A percentile compares a stretch with the other conserved stretches of the same genome.
Conservation (phyloP, 2,329 filamentous ascomycete genomes). For the Paecilomyces dactylethromorphus region DNA sequence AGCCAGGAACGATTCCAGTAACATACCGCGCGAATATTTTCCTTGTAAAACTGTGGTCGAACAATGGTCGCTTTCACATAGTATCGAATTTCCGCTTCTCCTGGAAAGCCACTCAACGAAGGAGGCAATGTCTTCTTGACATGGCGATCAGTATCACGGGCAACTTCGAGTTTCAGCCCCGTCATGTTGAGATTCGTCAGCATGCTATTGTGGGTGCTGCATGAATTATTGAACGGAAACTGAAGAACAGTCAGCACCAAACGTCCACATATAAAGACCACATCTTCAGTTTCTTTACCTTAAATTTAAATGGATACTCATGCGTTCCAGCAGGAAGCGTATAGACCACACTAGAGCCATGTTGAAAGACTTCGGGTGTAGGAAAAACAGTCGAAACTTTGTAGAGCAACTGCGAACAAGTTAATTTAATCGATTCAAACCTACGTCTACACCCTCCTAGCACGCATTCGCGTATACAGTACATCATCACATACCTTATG, state of each 20-base stretch:
- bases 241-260: constrained; percentile 12
- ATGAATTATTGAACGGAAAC: constrained; percentile 47
- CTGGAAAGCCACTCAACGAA: constrained; percentile 77
- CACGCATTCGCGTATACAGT: neutral
- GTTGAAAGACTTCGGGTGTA: constrained; percentile 33
- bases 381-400: constrained; percentile 43
- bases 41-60: constrained; percentile 79
- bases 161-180: constrained; percentile 40
- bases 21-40: constrained; percentile 64
- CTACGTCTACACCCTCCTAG: neutral
- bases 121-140: constrained; percentile 83
- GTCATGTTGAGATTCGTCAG: constrained; percentile 41
- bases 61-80: constrained; percentile 94
- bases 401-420: constrained; percentile 36
- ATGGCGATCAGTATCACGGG: constrained; percentile 50
- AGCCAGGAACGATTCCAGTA: neutral
- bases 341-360: constrained; percentile 29
- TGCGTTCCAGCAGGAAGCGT: constrained; percentile 41
- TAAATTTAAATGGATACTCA: constrained; percentile 45
- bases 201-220: constrained; percentile 37
- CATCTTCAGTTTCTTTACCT: constrained; percentile 23
- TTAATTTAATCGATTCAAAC: neutral
- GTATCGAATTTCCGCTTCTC: constrained; percentile 84
- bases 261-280: neutral
- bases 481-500: constrained; percentile 37